Evolutionary conservation across 805 yeast genomes (phyloP).

Genomic region (Schwanniomyces vanrijiae): DNA sequence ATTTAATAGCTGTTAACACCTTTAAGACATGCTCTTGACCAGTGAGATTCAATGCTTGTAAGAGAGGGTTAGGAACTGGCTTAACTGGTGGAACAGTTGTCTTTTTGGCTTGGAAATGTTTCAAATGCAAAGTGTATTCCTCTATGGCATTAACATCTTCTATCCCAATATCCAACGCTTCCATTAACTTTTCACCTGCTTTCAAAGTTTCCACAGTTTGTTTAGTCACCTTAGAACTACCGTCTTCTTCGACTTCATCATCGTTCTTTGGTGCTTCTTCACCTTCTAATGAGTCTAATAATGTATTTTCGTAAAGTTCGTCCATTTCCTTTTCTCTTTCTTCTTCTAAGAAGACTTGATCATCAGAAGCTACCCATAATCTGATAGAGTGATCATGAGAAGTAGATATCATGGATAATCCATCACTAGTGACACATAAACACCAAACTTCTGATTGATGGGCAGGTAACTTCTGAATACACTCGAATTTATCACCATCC

Average conservation of each 20-base stretch:
- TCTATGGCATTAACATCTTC: conserved; percentile 63
- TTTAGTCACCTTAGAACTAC: conserved; percentile 64
- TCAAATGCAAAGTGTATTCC: conserved; percentile 46
- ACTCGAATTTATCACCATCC: conserved; percentile 98
- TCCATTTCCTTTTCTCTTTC: conserved; percentile 96
- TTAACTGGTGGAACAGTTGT: conserved; percentile 50
- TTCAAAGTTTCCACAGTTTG: conserved; percentile 90
- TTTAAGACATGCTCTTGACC: conserved; percentile 82
- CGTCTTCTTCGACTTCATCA: conserved; percentile 43
- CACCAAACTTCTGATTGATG: conserved; percentile 97
- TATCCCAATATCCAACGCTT: conserved; percentile 82
- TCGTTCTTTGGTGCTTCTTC: conserved; percentile 29
- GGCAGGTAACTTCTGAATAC: conserved; percentile 77
- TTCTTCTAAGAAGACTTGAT: conserved; percentile 94
- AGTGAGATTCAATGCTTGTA: conserved; percentile 65
- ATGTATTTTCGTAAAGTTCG: conserved; percentile 80
- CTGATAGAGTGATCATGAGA: conserved; percentile 94
- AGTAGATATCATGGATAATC: conserved; percentile 71
- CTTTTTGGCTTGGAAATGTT: conserved; percentile 39
- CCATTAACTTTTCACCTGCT: conserved; percentile 91
- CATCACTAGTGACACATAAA: conserved; percentile 71
- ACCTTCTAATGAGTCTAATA: conserved; percentile 70
- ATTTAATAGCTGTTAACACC: conserved; percentile 64
- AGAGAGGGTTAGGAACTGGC: conserved; percentile 70
- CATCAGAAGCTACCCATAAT: conserved; percentile 92